Conservation (phyloP, 2,329 filamentous ascomycete species). For the Fusarium sp. region DNA sequence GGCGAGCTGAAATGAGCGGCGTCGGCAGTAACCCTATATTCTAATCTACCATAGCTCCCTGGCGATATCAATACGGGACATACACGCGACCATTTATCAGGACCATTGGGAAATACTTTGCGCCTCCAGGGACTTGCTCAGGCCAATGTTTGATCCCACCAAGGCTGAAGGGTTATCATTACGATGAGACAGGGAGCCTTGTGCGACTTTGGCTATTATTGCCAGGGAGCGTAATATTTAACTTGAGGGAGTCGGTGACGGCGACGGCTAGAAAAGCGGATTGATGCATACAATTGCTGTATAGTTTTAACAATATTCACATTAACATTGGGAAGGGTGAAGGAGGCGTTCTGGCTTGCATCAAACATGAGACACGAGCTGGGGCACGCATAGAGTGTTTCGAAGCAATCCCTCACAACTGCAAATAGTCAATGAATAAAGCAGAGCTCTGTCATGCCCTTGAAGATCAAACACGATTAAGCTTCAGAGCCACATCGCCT, state of each 20-base stretch:
- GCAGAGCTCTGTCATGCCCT: slow-evolving; percentile 14
- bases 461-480: slow-evolving; percentile 28
- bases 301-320: slow-evolving; percentile 15
- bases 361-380: slow-evolving; percentile 38
- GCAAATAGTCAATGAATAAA: slow-evolving; percentile 35
- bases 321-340: slow-evolving; percentile 32
- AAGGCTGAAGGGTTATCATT: slow-evolving; percentile 3
- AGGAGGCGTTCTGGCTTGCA: slow-evolving; percentile 33
- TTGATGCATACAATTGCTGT: slow-evolving; percentile 17
- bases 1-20: slow-evolving; percentile 75
- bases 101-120: background rate
- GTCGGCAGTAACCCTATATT: slow-evolving; percentile 55
- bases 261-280: slow-evolving; percentile 24
- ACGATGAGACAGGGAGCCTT: slow-evolving; percentile 8
- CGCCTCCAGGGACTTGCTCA: background rate
- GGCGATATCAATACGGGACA: slow-evolving; percentile 8
- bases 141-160: background rate
- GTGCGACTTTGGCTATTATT: slow-evolving; percentile 13
- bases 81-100: slow-evolving; percentile 1
- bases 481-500: background rate
- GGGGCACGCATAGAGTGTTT: slow-evolving; percentile 14
- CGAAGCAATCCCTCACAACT: slow-evolving; percentile 18
- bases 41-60: slow-evolving; percentile 16
- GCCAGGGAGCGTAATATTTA: slow-evolving; percentile 32
- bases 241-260: slow-evolving; percentile 4